A percentile compares a stretch with the other conserved stretches of the same genome.
These are phyloP conservation scores for Saxophila tyrrhenica DNA, from an alignment of 495 filamentous ascomycete genomes.

Conservation along the genomic window DNA sequence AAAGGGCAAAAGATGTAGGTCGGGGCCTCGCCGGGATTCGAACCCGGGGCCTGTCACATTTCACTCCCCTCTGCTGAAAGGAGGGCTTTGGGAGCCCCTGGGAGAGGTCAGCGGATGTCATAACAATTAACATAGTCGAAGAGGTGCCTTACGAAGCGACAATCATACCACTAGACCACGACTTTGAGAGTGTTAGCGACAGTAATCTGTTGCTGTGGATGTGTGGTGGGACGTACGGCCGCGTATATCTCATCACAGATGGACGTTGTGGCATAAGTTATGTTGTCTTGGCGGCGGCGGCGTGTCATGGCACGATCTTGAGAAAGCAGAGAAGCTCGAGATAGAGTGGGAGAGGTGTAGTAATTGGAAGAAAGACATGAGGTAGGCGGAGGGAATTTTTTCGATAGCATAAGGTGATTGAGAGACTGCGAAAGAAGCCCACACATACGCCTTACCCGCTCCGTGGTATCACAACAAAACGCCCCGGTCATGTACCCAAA, in stretches of 20 bases:
- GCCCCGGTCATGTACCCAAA: not conserved
- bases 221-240: too few relatives aligned
- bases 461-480: not conserved
- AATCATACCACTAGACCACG: slow-evolving; percentile 2
- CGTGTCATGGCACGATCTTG: too few relatives aligned
- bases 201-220: too few relatives aligned
- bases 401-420: not conserved
- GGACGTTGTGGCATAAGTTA: not conserved
- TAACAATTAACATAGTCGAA: not conserved
- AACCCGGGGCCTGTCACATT: slow-evolving; percentile 4
- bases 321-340: not conserved
- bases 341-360: not conserved
- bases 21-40: not conserved
- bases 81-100: not conserved
- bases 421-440: not conserved
- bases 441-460: not conserved
- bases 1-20: not conserved
- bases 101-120: not conserved
- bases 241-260: not conserved
- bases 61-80: not conserved
- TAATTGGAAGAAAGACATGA: not conserved
- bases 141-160: not conserved
- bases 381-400: not conserved
- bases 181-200: too few relatives aligned
- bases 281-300: not conserved